Base-by-base conservation (phyloP, 2,329 filamentous ascomycete genomes). In the Fusarium goolgardi region DNA sequence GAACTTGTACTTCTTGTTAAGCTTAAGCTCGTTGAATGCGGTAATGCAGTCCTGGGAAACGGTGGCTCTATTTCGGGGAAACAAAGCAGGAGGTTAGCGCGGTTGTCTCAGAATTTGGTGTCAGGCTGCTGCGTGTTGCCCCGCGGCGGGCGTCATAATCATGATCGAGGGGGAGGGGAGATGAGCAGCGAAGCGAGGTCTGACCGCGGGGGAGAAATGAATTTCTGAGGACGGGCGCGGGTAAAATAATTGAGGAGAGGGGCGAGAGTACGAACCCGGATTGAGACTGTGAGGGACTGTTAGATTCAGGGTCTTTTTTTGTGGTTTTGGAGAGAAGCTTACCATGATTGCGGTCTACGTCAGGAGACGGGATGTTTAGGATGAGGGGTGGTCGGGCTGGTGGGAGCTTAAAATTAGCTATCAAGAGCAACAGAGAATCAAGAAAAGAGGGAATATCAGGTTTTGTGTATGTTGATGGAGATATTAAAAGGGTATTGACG, bases 21-120 rank as follows among this genome's bases (percentile, higher is more conserved):
- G 89, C 88, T 95, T 95, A 72, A 95, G 87, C 73, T 94, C 90
- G 81, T 94, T 93, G 87, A 90, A 95, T 63, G 83, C 81, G 72
- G 79, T 79, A 78, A 88, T 87, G 86, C 91, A 94, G 63, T 94
- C 91, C 78, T 87, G 85, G 71, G 86, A 82, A 75, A 94, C 89
- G 78, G 85, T 85, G 74, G 91, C 91, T 86, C 91, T 94, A 81
- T 47, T 50, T 34, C 35, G 29, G 11, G 12, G 52, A 59, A 59
- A 60, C 46, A 60, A 56, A 49, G 20, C 49, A 47, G 32, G 29
- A 55, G 37, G 72, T 77, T 72, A 77, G 75, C 71, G 68, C 54
- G 50, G 37, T 21, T 59, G 60, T 67, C 63, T 67, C 58, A 65
- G 56, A 55, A 45, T 31, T 46, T 23, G 47, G 23, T 58, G 49